Conservation (phyloP, 2,329 filamentous ascomycete genomes). For the Arthrobotrys megalospora region DNA sequence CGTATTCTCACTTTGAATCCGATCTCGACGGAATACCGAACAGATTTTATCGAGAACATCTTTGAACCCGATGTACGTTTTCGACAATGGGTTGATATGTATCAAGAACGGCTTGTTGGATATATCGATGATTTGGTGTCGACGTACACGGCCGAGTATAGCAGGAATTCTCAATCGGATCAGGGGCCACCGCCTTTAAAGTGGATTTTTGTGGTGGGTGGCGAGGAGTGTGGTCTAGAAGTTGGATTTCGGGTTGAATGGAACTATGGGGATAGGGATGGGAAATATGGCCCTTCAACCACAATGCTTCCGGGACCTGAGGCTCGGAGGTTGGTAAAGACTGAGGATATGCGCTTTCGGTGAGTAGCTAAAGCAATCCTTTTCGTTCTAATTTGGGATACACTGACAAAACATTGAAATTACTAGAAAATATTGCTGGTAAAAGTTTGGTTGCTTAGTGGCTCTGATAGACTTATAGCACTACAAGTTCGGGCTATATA, state of each 20-base stretch:
- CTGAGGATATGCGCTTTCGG: not conserved
- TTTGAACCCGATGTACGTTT: not conserved
- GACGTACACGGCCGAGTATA: not conserved
- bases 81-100: not conserved
- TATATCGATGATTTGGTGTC: not conserved
- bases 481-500: no score
- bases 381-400: not conserved
- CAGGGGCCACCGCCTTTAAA: not conserved
- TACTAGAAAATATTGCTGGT: not conserved
- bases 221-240: not conserved
- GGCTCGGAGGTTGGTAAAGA: not conserved
- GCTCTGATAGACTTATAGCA: no score
- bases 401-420: not conserved
- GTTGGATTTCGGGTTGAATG: conserved; percentile 27
- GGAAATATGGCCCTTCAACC: not conserved
- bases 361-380: not conserved
- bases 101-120: not conserved
- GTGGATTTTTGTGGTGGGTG: conserved; percentile 25
- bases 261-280: not conserved
- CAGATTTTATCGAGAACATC: not conserved
- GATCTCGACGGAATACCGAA: not conserved
- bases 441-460: no score
- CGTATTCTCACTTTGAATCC: not conserved
- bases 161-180: not conserved
- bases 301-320: not conserved